Evolutionary conservation across 805 yeast genomes (phyloP).

Genomic region (Kregervanrija fluxuum): DNA sequence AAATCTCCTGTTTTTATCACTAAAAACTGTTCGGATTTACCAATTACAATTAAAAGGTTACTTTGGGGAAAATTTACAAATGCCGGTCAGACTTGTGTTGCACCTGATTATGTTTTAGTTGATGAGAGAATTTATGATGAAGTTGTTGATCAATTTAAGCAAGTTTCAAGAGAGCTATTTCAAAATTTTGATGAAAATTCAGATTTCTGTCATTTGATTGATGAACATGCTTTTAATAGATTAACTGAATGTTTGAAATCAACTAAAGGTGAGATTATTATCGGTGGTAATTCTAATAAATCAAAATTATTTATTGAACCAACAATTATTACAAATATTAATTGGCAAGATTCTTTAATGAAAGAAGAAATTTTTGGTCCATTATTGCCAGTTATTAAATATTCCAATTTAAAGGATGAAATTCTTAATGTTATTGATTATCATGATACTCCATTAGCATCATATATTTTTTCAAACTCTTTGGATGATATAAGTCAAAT

Average conservation of each 20-base stretch:
- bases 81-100: slow-evolving; percentile 87
- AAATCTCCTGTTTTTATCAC: slow-evolving; percentile 74
- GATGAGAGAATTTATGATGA: slow-evolving; percentile 49
- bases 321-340: slow-evolving; percentile 58
- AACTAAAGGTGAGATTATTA: slow-evolving; percentile 47
- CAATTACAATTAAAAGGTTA: slow-evolving; percentile 48
- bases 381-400: slow-evolving; percentile 63
- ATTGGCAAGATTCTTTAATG: slow-evolving; percentile 67
- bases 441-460: slow-evolving; percentile 77
- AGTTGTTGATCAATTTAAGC: slow-evolving; percentile 38
- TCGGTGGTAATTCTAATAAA: slow-evolving; percentile 35
- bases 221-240: slow-evolving; percentile 44
- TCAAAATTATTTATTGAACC: slow-evolving; percentile 55
- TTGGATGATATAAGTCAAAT: slow-evolving; percentile 43
- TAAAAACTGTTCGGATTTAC: slow-evolving; percentile 31
- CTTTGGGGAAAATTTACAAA: slow-evolving; percentile 74
- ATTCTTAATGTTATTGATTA: slow-evolving; percentile 34
- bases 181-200: slow-evolving; percentile 30
- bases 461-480: slow-evolving; percentile 56
- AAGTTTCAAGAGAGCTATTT: slow-evolving; percentile 38
- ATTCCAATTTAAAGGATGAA: slow-evolving; percentile 32
- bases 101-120: slow-evolving; percentile 77
- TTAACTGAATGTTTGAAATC: slow-evolving; percentile 34
- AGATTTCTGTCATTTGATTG: slow-evolving; percentile 56
- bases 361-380: slow-evolving; percentile 80